Conservation (phyloP, 345 rosid genomes). For the Cardamine resedifolia region DNA sequence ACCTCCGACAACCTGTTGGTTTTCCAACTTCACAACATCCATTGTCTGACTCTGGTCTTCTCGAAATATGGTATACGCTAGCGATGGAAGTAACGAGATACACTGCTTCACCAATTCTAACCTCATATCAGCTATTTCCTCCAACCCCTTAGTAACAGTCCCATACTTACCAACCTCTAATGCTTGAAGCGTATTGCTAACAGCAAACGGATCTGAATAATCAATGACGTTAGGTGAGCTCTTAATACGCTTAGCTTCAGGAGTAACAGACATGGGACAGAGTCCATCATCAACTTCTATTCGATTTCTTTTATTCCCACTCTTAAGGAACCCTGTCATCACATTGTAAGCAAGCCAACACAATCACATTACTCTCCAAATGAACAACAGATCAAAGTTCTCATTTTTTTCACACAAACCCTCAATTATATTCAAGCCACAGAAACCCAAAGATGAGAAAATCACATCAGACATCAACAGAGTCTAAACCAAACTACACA, state of each 20-base stretch:
- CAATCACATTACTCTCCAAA: constrained; percentile 1
- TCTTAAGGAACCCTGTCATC: constrained; percentile 38
- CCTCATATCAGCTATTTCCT: constrained; percentile 51
- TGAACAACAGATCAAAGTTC: not conserved
- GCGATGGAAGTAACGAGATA: constrained; percentile 34
- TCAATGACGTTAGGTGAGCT: constrained; percentile 36
- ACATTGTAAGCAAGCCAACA: constrained; percentile 14
- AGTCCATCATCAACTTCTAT: constrained; percentile 28
- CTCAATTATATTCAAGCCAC: not conserved
- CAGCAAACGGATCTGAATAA: constrained; percentile 55
- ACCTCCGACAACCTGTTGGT: no score
- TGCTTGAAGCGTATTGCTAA: constrained; percentile 41
- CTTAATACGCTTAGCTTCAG: constrained; percentile 32
- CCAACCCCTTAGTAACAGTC: constrained; percentile 60
- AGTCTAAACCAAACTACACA: not conserved
- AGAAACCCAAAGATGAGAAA: not conserved
- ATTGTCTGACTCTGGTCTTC: no score
- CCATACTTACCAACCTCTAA: constrained; percentile 60
- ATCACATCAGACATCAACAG: not conserved
- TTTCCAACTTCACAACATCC: no score
- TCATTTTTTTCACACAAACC: not conserved
- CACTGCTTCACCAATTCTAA: constrained; percentile 34
- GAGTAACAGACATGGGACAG: not conserved
- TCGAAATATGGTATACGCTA: constrained; percentile 17
- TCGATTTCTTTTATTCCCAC: constrained; percentile 43